These are phyloP conservation scores for Xylaria hypoxylon DNA, from an alignment of 2,329 filamentous ascomycete genomes.

Conservation along the genomic window DNA sequence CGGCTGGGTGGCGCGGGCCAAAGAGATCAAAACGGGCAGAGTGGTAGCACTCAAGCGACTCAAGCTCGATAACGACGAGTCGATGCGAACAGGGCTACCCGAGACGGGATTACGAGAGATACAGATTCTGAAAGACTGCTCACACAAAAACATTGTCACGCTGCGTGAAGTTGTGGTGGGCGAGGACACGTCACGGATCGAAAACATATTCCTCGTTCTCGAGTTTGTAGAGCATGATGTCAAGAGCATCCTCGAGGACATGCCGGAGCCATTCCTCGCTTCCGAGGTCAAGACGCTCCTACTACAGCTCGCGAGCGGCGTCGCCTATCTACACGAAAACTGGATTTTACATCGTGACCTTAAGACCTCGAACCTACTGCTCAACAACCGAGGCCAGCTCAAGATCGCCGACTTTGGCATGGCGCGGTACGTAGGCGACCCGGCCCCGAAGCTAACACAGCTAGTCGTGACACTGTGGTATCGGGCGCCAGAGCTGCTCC, in stretches of 20 bases:
- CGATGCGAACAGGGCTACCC: constrained; percentile 73
- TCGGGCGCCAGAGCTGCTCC: constrained; percentile 87
- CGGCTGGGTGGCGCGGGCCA: constrained; percentile 90
- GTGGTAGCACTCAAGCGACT: constrained; percentile 94
- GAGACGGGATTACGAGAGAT: constrained; percentile 96
- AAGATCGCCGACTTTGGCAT: constrained; percentile 99
- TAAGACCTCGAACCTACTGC: constrained; percentile 92
- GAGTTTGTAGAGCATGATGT: constrained; percentile 98
- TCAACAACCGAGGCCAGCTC: constrained; percentile 93
- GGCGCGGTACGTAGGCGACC: constrained; percentile 88
- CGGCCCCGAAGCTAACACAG: constrained; percentile 82
- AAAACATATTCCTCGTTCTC: constrained; percentile 91
- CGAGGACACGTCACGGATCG: constrained; percentile 54
- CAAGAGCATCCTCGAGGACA: constrained; percentile 90
- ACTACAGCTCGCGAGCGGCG: constrained; percentile 81
- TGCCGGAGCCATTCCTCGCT: constrained; percentile 91
- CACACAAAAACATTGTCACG: constrained; percentile 84
- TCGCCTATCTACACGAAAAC: constrained; percentile 86
- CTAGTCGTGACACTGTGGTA: constrained; percentile 99
- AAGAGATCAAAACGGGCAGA: constrained; percentile 76
- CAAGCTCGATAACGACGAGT: constrained; percentile 81
- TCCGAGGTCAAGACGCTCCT: constrained; percentile 94
- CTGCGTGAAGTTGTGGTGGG: constrained; percentile 88
- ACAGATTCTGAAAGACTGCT: constrained; percentile 83
- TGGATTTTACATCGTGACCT: constrained; percentile 95